These are phyloP conservation scores for Alternaria burnsii DNA, from an alignment of 2,329 filamentous ascomycete species.

Conservation along the genomic window DNA sequence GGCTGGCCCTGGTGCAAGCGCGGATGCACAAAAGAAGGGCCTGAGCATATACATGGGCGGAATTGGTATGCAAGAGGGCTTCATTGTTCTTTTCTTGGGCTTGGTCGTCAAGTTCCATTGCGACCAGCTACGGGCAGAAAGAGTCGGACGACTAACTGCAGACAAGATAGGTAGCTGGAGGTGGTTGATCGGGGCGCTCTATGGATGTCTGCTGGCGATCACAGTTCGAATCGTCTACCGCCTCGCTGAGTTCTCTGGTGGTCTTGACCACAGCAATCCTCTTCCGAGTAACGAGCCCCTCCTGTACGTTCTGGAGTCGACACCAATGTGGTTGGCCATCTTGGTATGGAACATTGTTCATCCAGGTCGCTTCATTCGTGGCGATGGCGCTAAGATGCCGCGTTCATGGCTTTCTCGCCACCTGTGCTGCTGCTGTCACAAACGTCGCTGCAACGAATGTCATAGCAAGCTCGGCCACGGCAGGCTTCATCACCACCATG, in stretches of 20 bases:
- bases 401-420: slow-evolving; percentile 30
- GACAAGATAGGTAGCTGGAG: slow-evolving; percentile 27
- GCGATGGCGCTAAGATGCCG: slow-evolving; percentile 26
- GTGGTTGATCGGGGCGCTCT: slow-evolving; percentile 50
- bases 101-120: slow-evolving; percentile 30
- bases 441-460: slow-evolving; percentile 27
- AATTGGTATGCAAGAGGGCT: slow-evolving; percentile 37
- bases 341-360: slow-evolving; percentile 29
- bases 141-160: slow-evolving; percentile 12
- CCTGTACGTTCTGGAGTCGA: slow-evolving; percentile 61
- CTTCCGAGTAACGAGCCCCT: slow-evolving; percentile 62
- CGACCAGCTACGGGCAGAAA: slow-evolving; percentile 26
- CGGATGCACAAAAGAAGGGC: slow-evolving; percentile 46
- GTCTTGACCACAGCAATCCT: slow-evolving; percentile 53
- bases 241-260: slow-evolving; percentile 59
- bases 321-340: slow-evolving; percentile 61
- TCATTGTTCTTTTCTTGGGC: slow-evolving; percentile 36
- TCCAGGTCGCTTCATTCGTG: slow-evolving; percentile 23
- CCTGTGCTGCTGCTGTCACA: slow-evolving; percentile 25
- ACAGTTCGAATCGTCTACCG: slow-evolving; percentile 49
- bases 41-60: slow-evolving; percentile 53
- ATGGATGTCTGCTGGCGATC: slow-evolving; percentile 54
- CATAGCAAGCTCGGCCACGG: slow-evolving; percentile 24
- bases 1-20: slow-evolving; percentile 35
- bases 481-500: slow-evolving; percentile 17